Conservation (phyloP, 192 early-diverging fungal species). For the Nowakowskiella sp. region DNA sequence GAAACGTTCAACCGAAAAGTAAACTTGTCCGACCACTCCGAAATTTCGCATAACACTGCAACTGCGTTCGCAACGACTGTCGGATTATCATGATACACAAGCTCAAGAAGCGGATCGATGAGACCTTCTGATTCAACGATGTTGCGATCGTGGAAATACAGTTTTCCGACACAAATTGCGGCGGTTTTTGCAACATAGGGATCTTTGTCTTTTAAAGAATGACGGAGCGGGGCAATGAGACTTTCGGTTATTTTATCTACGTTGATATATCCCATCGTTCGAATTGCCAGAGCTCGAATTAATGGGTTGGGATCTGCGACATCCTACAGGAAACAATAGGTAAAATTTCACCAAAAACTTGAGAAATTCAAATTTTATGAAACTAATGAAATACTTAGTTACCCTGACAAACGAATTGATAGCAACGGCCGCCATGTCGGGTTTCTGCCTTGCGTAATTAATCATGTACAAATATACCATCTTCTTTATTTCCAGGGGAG, state of each 20-base stretch:
- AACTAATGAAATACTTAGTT: background rate
- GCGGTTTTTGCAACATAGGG: constrained; percentile 97
- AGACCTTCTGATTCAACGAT: constrained; percentile 82
- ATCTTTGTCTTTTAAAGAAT: constrained; percentile 74
- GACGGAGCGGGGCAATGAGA: constrained; percentile 74
- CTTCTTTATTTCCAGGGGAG: constrained; percentile 57
- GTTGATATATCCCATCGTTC: constrained; percentile 95
- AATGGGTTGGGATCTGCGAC: constrained; percentile 87
- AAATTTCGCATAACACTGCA: constrained; percentile 87
- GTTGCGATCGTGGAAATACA: constrained; percentile 79
- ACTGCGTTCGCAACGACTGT: constrained; percentile 95
- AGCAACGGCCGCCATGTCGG: constrained; percentile 89
- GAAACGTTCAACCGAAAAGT: constrained; percentile 77
- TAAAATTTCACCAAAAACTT: background rate
- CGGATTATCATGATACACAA: constrained; percentile 84
- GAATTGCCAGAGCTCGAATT: constrained; percentile 88
- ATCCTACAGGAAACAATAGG: constrained; percentile 50
- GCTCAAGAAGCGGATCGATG: constrained; percentile 78
- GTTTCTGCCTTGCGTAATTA: constrained; percentile 87
- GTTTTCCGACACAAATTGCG: constrained; percentile 87
- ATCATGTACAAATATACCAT: constrained; percentile 93
- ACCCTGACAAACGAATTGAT: constrained; percentile 83
- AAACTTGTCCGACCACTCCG: constrained; percentile 77
- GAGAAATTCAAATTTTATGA: constrained; percentile 4
- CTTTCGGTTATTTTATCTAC: constrained; percentile 84